These are phyloP conservation scores for Lasiosphaeria ovina DNA, from an alignment of 495 filamentous ascomycete genomes.

Conservation along the genomic window DNA sequence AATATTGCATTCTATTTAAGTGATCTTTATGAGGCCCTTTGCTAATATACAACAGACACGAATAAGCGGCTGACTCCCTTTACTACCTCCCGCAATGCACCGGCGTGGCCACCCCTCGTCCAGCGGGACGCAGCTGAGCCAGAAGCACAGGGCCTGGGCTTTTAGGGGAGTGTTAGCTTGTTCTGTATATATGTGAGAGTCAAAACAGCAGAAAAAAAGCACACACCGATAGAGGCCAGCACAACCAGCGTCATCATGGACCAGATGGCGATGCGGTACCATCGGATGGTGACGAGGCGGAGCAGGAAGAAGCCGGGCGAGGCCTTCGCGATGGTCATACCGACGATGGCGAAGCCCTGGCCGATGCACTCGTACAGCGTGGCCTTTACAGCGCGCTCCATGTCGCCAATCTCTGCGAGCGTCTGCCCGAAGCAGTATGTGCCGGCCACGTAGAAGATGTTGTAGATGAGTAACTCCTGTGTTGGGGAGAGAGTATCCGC, in stretches of 20 bases:
- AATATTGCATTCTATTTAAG: too few relatives aligned
- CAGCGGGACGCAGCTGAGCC: slow-evolving; percentile 23
- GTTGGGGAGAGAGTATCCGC: background rate
- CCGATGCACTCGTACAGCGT: slow-evolving; percentile 40
- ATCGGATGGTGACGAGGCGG: slow-evolving; percentile 33
- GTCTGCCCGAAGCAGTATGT: slow-evolving; percentile 36
- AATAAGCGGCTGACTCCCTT: too few relatives aligned
- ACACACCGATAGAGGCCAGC: slow-evolving; percentile 21
- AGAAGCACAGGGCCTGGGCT: slow-evolving; percentile 26
- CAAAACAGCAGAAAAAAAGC: background rate
- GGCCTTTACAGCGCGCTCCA: slow-evolving; percentile 28
- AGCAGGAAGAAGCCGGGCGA: slow-evolving; percentile 42
- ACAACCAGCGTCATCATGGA: slow-evolving; percentile 20
- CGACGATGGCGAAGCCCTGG: slow-evolving; percentile 39
- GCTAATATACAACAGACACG: too few relatives aligned
- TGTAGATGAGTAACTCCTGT: slow-evolving; percentile 29
- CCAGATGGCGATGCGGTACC: slow-evolving; percentile 36
- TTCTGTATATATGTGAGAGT: slow-evolving; percentile 8
- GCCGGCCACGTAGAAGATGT: slow-evolving; percentile 28
- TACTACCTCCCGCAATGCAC: too few relatives aligned
- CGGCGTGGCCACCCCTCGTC: too few relatives aligned
- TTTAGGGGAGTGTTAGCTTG: slow-evolving; percentile 11
- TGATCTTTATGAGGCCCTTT: too few relatives aligned
- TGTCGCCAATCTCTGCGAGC: slow-evolving; percentile 25
- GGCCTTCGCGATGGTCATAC: slow-evolving; percentile 39